Conservation (phyloP, 164 flowering plant species). For the Chimonanthus praecox region DNA sequence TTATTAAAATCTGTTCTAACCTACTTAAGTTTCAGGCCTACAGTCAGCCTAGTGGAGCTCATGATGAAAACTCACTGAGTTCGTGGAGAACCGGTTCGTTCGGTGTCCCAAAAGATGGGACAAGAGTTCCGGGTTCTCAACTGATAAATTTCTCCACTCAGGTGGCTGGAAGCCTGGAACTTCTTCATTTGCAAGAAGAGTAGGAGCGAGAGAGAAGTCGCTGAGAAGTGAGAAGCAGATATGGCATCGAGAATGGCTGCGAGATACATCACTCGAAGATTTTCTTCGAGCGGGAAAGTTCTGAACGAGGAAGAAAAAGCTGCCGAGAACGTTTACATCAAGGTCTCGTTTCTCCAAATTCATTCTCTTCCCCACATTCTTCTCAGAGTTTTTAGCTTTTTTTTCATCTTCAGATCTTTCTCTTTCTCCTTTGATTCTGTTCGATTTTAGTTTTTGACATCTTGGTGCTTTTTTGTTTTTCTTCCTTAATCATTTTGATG, state of each 20-base stretch:
- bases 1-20: too few species aligned
- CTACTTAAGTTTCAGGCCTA: too few species aligned
- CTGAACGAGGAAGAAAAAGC: slow-evolving; percentile 93
- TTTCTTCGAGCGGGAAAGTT: slow-evolving; percentile 67
- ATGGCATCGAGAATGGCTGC: slow-evolving; percentile 45
- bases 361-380: too few species aligned
- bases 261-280: slow-evolving; percentile 55
- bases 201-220: not conserved
- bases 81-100: too few species aligned
- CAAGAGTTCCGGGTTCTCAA: too few species aligned
- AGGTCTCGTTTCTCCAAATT: slow-evolving; percentile 33
- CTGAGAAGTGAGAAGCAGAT: not conserved
- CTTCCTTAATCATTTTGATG: too few species aligned
- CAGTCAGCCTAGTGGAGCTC: too few species aligned
- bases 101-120: too few species aligned
- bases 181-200: slow-evolving; percentile 22
- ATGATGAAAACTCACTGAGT: too few species aligned
- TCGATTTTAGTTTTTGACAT: not conserved
- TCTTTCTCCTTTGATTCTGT: not conserved
- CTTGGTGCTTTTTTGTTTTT: too few species aligned
- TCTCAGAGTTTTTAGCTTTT: not conserved
- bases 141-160: too few species aligned
- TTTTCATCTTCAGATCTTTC: not conserved
- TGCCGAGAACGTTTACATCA: slow-evolving; percentile 88
- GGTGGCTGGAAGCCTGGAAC: too few species aligned